Evolutionary conservation across 2,329 filamentous ascomycete genomes (phyloP), one percentile per base, ranked within the genome.

Genomic region (Aspergillus sp.): DNA sequence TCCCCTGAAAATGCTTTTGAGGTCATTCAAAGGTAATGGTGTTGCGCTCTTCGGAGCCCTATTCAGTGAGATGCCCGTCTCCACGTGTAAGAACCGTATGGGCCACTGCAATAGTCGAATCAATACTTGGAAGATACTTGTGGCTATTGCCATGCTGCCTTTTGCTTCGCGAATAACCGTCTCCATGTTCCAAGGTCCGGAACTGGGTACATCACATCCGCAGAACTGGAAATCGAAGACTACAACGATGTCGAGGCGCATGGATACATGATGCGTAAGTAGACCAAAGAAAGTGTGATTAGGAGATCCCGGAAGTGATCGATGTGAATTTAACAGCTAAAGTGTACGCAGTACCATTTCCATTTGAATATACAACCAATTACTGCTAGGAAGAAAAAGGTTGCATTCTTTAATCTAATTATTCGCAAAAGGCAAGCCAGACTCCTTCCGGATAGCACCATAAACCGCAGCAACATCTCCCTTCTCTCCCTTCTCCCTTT

Each of bases 401-500:
- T 9, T 38, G 6, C 19, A 38, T 38, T 38, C 7, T 38, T 10
- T 38, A 12, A 32, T 42, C 34, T 55, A 45, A 48, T 75, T 66
- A 54, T 85, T 88, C 60, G 87, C 85, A 68, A 82, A 94, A 46
- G 80, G 76, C 57, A 95, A 66, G 0, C 88, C 88, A 29, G 78
- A 79, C 62, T 88, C 83, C 68, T 83, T 73, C 57, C 89, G 79
- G 46, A 86, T 82, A 2, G 83, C 84, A 0, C 89, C 89, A 69
- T 94, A 94, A 34, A 95, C 84, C 7, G 79, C 83, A 2, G 86
- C 83, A 63, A 94, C 80, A 66, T 95, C 90, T 0, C 88, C 88
- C 54, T 75, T 80, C 40, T 77, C 75, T 0, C 87, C 88, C 42
- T 74, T 71, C 50, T 88, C 75, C 48, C 83, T 79, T 65, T 87